phyloP scores from a whole-genome alignment of 768 basidiomycete genomes.

The Boletus bicolor region DNA sequence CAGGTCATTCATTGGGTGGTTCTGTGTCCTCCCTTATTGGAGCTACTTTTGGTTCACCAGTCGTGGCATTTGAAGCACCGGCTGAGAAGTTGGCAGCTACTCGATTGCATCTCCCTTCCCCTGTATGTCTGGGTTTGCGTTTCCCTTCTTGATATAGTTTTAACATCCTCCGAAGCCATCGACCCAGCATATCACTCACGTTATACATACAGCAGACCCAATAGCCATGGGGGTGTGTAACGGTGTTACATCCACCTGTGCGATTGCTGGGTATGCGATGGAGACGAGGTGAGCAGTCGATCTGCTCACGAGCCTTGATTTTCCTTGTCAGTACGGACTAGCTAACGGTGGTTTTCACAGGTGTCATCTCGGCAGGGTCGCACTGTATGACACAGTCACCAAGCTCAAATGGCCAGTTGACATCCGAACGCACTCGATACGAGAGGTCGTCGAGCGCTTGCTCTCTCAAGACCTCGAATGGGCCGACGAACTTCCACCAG shows the following conservation, averaged over 20 bases:
- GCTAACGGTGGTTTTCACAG: constrained; percentile 24
- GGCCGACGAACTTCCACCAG: constrained; percentile 31
- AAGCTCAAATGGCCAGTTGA: constrained; percentile 79
- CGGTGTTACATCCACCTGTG: constrained; percentile 73
- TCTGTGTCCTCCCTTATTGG: constrained; percentile 81
- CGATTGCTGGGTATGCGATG: constrained; percentile 81
- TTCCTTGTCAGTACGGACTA: background rate
- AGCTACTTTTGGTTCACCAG: constrained; percentile 87
- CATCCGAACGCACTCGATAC: constrained; percentile 67
- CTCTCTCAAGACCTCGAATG: constrained; percentile 54
- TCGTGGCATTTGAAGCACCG: constrained; percentile 87
- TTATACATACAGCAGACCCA: constrained; percentile 93
- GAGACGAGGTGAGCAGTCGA: constrained; percentile 51
- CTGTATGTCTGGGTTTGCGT: constrained; percentile 46
- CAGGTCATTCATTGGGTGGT: constrained; percentile 80
- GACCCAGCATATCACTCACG: constrained; percentile 73
- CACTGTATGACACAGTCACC: constrained; percentile 83
- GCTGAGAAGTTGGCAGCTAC: constrained; percentile 66
- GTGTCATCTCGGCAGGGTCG: constrained; percentile 86
- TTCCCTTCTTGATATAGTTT: background rate
- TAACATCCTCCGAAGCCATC: constrained; percentile 48
- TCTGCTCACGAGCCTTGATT: background rate
- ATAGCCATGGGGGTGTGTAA: constrained; percentile 84
- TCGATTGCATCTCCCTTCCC: constrained; percentile 83
- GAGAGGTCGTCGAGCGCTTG: constrained; percentile 65